Evolutionary conservation across 441 rosid genomes (phyloP).

Genomic region (Euphorbia celastroides): DNA sequence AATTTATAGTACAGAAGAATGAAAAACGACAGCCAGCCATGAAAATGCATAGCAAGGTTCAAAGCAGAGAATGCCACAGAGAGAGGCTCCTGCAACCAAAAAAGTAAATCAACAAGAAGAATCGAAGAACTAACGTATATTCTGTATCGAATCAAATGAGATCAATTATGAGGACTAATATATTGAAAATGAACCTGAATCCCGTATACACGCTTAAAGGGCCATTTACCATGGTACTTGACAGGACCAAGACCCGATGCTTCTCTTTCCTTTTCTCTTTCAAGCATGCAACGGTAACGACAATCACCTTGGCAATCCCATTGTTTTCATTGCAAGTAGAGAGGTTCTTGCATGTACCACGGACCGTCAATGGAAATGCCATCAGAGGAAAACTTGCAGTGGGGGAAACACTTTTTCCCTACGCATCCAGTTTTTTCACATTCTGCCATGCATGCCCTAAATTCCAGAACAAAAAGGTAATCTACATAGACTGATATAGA

Average conservation of each 20-base stretch:
- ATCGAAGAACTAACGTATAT: background rate
- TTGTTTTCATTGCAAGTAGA: slow-evolving; percentile 67
- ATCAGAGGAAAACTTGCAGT: slow-evolving; percentile 59
- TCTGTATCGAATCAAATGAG: background rate
- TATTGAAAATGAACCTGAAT: slow-evolving; percentile 50
- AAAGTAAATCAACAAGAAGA: slow-evolving; percentile 12
- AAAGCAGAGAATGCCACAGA: slow-evolving; percentile 83
- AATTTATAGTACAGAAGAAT: slow-evolving; percentile 64
- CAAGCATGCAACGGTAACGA: slow-evolving; percentile 74
- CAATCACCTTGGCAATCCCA: slow-evolving; percentile 87
- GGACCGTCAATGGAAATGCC: slow-evolving; percentile 44
- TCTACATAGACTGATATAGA: background rate
- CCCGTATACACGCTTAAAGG: slow-evolving; percentile 73
- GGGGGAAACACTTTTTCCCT: slow-evolving; percentile 52
- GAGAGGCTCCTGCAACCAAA: slow-evolving; percentile 59
- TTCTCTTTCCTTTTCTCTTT: slow-evolving; percentile 66
- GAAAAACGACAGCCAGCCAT: slow-evolving; percentile 88
- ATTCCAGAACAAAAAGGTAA: background rate
- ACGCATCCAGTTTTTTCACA: slow-evolving; percentile 23
- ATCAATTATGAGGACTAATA: background rate
- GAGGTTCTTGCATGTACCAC: slow-evolving; percentile 78
- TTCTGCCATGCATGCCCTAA: slow-evolving; percentile 21
- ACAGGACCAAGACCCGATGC: slow-evolving; percentile 47
- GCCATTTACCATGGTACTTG: slow-evolving; percentile 97
- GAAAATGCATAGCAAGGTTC: slow-evolving; percentile 78